Evolutionary conservation across 352 stramenopile species (phyloP), one percentile per base, ranked within the genome.

Genomic region (Globisporangium solare): DNA sequence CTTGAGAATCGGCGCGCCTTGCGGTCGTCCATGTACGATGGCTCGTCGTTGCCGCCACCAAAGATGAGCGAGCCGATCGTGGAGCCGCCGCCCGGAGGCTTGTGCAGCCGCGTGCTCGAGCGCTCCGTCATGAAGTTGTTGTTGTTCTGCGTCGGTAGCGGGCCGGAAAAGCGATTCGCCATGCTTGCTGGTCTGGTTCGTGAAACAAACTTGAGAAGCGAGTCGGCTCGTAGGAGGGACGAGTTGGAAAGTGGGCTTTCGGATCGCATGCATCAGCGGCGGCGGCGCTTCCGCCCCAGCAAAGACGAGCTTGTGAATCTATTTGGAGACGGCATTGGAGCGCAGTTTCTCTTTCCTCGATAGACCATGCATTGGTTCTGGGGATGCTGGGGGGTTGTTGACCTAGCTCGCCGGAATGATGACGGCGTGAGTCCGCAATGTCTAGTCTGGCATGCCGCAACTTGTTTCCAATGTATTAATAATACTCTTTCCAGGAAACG

Each of bases 1-100:
- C 51, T 53, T 13, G 70, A 61, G 22, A 69, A 72, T 14, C 76
- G 76, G 40, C 76, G 73, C 13, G 71, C 70, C 54, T 78, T 79
- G 53, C 71, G 71, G 35, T 86, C 76, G 49, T 86, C 76, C 52
- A 82, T 65, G 60, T 78, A 83, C 24, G 68, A 79, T 24, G 47
- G 24, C 31, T 71, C 60, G 40, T 71, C 64, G 50, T 63, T 58
- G 12, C 64, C 58, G 21, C 63, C 67, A 39, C 73, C 73, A 42
- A 68, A 85, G 58, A 85, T 73, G 42, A 85, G 52, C 18, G 74
- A 79, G 42, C 74, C 74, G 47, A 82, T 61, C 31, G 67, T 76
- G 8, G 74, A 85, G 15, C 56, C 51, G 1, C 71, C 72, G 27
- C 67, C 78, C 0, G 78, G 76, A n/a, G 76, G 73, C 20, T 86